A percentile compares a stretch with the other conserved stretches of the same genome.
Evolutionary conservation across 1,284 basidiomycete genomes (phyloP).

Genomic region (Pulchroboletus neoregius): DNA sequence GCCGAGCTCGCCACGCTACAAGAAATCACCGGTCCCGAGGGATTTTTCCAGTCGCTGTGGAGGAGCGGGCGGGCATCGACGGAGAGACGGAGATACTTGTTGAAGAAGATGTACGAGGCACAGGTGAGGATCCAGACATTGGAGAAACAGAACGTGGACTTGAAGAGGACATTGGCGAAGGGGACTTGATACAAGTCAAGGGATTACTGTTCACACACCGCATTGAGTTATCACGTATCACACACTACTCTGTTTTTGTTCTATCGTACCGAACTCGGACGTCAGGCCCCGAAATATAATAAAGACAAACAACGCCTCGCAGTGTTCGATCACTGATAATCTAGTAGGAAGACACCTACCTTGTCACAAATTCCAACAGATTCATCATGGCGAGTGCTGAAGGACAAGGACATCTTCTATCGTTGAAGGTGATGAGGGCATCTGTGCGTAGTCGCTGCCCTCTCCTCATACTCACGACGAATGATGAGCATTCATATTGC

Average conservation of each 20-base stretch:
- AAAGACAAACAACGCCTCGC: slow-evolving; percentile 20
- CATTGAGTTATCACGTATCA: not conserved
- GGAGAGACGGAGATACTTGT: slow-evolving; percentile 63
- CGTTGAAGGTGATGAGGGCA: slow-evolving; percentile 77
- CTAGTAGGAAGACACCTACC: not conserved
- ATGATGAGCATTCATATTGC: slow-evolving; percentile 4
- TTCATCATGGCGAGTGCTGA: slow-evolving; percentile 35
- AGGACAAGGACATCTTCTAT: slow-evolving; percentile 57
- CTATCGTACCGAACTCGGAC: not conserved
- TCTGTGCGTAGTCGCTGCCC: slow-evolving; percentile 52
- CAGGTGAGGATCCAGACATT: slow-evolving; percentile 63
- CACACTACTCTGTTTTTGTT: not conserved
- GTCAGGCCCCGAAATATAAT: slow-evolving; percentile 19
- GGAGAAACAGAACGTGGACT: slow-evolving; percentile 64
- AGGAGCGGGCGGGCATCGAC: slow-evolving; percentile 50
- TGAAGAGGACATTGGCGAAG: slow-evolving; percentile 58
- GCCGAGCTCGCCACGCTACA: slow-evolving; percentile 68
- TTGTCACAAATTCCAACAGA: not conserved
- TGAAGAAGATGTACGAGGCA: slow-evolving; percentile 71
- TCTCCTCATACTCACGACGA: slow-evolving; percentile 1
- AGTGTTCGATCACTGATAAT: slow-evolving; percentile 1
- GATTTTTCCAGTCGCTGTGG: slow-evolving; percentile 42
- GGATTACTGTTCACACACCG: not conserved
- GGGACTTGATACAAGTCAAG: slow-evolving; percentile 13
- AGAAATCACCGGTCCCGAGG: slow-evolving; percentile 49